Conservation (phyloP, 108 stramenopile genomes). For the Chaetoceros tenuissimus region DNA sequence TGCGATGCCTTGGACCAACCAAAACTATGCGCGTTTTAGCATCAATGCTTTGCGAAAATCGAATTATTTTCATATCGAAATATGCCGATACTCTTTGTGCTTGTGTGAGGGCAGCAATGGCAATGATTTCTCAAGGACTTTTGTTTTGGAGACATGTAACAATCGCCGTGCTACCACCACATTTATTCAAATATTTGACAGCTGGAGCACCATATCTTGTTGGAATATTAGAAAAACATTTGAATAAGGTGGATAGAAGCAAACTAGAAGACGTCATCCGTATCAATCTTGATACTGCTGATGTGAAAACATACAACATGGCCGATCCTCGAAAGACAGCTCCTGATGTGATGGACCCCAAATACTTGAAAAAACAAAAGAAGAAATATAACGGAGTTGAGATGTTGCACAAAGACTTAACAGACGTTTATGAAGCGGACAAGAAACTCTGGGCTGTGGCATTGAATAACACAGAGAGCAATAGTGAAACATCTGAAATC, state of each 20-base stretch:
- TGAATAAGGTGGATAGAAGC: slow-evolving; percentile 8
- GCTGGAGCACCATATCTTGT: slow-evolving; percentile 69
- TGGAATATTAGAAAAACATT: slow-evolving; percentile 26
- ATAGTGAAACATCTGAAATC: background rate
- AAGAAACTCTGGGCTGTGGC: background rate
- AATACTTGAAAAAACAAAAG: background rate
- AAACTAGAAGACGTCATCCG: slow-evolving; percentile 21
- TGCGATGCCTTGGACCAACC: slow-evolving; percentile 28
- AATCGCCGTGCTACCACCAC: slow-evolving; percentile 77
- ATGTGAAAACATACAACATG: slow-evolving; percentile 11
- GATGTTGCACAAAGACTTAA: slow-evolving; percentile 2
- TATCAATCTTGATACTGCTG: slow-evolving; percentile 28
- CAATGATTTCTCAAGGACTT: slow-evolving; percentile 62
- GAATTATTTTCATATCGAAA: slow-evolving; percentile 30
- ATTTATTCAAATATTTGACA: slow-evolving; percentile 51
- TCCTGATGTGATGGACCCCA: slow-evolving; percentile 26
- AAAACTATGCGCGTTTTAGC: slow-evolving; percentile 24
- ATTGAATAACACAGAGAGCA: background rate
- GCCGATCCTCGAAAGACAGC: slow-evolving; percentile 15
- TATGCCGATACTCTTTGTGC: slow-evolving; percentile 21
- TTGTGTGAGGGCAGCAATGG: slow-evolving; percentile 41
- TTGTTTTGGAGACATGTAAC: slow-evolving; percentile 72
- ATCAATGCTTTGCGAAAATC: slow-evolving; percentile 26
- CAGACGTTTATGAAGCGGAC: background rate
- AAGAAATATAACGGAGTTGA: background rate